phyloP scores from a whole-genome alignment of 371 early-diverging fungal species.

The Zychaea mexicana region DNA sequence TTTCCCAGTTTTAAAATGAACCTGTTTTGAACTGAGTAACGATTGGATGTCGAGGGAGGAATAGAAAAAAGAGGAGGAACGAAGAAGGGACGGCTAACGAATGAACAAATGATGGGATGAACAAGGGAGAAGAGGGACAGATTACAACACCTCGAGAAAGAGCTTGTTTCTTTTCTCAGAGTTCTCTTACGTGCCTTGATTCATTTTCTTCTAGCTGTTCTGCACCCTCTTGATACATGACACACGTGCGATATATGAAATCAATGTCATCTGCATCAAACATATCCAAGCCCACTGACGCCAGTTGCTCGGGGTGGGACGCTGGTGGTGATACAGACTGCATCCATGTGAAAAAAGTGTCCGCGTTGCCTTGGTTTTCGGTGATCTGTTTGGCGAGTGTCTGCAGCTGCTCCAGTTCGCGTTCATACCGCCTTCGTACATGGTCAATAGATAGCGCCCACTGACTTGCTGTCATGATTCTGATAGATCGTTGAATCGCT shows the following conservation, averaged over 20 bases:
- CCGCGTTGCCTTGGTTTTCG: slow-evolving; percentile 24
- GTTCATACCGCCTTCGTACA: slow-evolving; percentile 33
- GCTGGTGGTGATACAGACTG: neutral
- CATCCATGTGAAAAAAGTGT: slow-evolving; percentile 36
- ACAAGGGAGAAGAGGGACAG: too few species aligned
- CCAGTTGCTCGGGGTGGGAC: slow-evolving; percentile 2
- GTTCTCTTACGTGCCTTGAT: neutral
- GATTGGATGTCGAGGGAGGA: neutral
- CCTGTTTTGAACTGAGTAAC: neutral
- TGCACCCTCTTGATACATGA: neutral
- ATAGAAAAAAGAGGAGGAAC: neutral
- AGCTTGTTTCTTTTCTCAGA: neutral
- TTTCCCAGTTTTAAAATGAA: neutral
- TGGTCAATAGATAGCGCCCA: slow-evolving; percentile 34
- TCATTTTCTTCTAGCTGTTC: neutral
- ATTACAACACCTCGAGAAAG: too few species aligned
- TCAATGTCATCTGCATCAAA: slow-evolving; percentile 37
- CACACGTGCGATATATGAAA: slow-evolving; percentile 24
- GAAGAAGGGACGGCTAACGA: neutral
- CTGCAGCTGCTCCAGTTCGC: slow-evolving; percentile 23
- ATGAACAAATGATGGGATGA: too few species aligned
- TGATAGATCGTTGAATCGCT: slow-evolving; percentile 33
- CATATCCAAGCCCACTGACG: slow-evolving; percentile 16
- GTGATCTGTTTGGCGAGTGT: slow-evolving; percentile 8
- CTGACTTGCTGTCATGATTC: slow-evolving; percentile 32